Evolutionary conservation across 176 grass and related monocot species (phyloP).

Genomic region (Otatea glauca): DNA sequence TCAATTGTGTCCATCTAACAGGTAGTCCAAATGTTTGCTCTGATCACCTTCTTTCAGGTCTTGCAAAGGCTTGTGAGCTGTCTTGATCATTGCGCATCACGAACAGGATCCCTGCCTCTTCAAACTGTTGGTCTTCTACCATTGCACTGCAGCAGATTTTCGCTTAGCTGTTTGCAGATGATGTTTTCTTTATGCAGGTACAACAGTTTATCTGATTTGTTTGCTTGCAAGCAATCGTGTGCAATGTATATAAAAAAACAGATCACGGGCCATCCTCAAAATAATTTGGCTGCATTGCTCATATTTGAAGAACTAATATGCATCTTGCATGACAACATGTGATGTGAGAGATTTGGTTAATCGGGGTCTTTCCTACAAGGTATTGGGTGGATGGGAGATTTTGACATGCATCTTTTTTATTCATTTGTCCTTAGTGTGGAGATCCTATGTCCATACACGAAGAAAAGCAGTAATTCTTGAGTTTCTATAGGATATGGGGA

Average conservation of each 20-base stretch:
- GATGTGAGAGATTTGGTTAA: conserved; percentile 13
- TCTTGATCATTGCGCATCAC: conserved; percentile 92
- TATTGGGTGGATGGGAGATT: conserved; percentile 9
- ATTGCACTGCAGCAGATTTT: conserved; percentile 92
- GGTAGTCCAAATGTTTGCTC: conserved; percentile 31
- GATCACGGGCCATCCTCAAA: conserved; percentile 17
- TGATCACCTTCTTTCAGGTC: conserved; percentile 63
- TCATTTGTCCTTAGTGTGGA: background rate
- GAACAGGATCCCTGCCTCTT: conserved; percentile 90
- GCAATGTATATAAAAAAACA: background rate
- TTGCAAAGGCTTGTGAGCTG: conserved; percentile 89
- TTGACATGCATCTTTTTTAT: background rate
- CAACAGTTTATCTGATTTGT: background rate
- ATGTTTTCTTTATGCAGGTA: conserved; percentile 99
- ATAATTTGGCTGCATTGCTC: conserved; percentile 21
- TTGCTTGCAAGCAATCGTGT: background rate
- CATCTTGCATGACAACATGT: background rate
- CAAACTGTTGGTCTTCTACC: conserved; percentile 93
- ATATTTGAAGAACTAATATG: background rate
- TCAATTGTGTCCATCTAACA: conserved; percentile 25
- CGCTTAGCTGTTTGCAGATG: conserved; percentile 88
- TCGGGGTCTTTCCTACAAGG: background rate
- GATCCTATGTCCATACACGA: background rate
- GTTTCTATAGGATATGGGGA: background rate
- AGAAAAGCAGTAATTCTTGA: background rate